These are phyloP conservation scores for Clitopilus passeckerianus DNA, from an alignment of 768 basidiomycete genomes.

Conservation along the genomic window DNA sequence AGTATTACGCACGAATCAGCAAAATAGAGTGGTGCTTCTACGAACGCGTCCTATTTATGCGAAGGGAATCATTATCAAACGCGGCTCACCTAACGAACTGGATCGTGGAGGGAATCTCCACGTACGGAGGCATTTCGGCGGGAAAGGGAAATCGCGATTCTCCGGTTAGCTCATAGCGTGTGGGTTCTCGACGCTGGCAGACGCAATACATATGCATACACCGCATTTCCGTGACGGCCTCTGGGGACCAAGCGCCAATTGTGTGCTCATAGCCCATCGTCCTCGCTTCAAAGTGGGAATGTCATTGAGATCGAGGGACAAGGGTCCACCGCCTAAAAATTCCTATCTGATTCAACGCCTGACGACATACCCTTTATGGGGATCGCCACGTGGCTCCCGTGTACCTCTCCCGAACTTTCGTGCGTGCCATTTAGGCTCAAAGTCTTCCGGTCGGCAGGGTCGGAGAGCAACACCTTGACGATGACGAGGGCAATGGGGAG, in stretches of 20 bases:
- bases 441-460: slow-evolving; percentile 11
- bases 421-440: slow-evolving; percentile 2
- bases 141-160: slow-evolving; percentile 28
- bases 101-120: slow-evolving; percentile 7
- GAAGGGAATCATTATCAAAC: slow-evolving; percentile 10
- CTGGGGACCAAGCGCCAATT: slow-evolving; percentile 4
- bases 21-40: slow-evolving; percentile 25
- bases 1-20: not conserved
- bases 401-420: slow-evolving; percentile 17
- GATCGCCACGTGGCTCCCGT: slow-evolving; percentile 32
- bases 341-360: slow-evolving; percentile 5
- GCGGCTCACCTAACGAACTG: slow-evolving; percentile 24
- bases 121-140: slow-evolving; percentile 33
- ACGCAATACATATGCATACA: not conserved
- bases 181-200: not conserved
- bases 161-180: not conserved
- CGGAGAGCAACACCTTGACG: slow-evolving; percentile 17
- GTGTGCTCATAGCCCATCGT: slow-evolving; percentile 4
- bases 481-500: not conserved
- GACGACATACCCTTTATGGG: slow-evolving; percentile 1
- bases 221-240: not conserved
- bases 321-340: slow-evolving; percentile 1
- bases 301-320: not conserved
- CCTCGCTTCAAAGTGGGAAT: slow-evolving; percentile 2
- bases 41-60: slow-evolving; percentile 26